Evolutionary conservation across 805 yeast genomes (phyloP).

Genomic region (Nakazawaea holstii): DNA sequence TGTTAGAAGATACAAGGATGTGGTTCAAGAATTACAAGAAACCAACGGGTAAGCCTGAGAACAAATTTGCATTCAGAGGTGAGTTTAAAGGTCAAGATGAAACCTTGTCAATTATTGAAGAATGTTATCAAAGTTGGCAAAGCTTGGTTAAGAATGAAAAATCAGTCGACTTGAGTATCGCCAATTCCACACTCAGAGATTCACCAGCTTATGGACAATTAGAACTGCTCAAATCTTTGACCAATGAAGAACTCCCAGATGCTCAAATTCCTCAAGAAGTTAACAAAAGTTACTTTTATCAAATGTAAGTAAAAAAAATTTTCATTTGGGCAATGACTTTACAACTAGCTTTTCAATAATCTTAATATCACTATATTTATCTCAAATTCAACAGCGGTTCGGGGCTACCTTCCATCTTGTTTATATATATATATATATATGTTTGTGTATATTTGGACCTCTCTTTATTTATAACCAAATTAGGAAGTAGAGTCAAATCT

Average conservation of each 20-base stretch:
- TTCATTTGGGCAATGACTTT: no score
- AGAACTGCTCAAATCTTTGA: conserved; percentile 14
- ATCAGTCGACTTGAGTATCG: conserved; percentile 29
- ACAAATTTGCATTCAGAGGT: conserved; percentile 71
- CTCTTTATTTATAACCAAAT: no score
- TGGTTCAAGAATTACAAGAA: conserved; percentile 86
- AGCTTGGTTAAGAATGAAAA: conserved; percentile 41
- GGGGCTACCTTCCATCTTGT: no score
- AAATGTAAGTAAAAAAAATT: background rate
- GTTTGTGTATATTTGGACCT: no score
- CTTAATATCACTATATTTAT: no score
- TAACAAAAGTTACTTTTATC: conserved; percentile 27
- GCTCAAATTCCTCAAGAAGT: conserved; percentile 34
- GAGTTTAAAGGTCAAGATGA: conserved; percentile 52
- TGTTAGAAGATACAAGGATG: conserved; percentile 57
- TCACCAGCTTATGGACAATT: conserved; percentile 25
- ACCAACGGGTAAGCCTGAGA: conserved; percentile 76
- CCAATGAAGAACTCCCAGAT: conserved; percentile 20
- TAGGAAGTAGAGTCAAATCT: no score
- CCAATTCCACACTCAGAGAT: conserved; percentile 31
- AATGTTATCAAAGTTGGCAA: conserved; percentile 69
- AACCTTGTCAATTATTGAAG: conserved; percentile 55
- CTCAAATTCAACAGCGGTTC: no score
- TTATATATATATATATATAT: no score
- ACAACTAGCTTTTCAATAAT: no score